phyloP scores from a whole-genome alignment of 768 basidiomycete genomes.

The Melanogaster broomeanus region DNA sequence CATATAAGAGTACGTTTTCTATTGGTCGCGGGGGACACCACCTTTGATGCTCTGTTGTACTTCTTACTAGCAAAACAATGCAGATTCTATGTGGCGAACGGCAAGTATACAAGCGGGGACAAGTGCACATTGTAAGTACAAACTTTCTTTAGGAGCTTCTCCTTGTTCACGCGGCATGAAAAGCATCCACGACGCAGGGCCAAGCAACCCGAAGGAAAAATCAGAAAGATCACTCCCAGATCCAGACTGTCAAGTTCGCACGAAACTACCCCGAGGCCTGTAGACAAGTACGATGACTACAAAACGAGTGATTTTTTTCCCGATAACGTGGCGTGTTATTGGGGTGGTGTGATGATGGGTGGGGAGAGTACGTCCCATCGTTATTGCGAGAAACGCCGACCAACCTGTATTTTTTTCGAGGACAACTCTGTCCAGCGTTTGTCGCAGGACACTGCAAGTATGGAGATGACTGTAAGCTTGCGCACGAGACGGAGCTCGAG shows the following conservation, averaged over 20 bases:
- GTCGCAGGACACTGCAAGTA: slow-evolving; percentile 23
- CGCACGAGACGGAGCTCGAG: slow-evolving; percentile 25
- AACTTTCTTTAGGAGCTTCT: not conserved
- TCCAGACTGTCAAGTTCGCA: slow-evolving; percentile 1
- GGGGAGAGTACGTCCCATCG: slow-evolving; percentile 28
- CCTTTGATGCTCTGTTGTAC: not conserved
- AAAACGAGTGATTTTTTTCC: slow-evolving; percentile 54
- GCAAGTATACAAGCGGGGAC: slow-evolving; percentile 52
- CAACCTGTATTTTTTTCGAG: slow-evolving; percentile 12
- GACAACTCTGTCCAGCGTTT: slow-evolving; percentile 27
- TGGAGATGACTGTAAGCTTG: no score
- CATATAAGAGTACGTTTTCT: slow-evolving; percentile 29
- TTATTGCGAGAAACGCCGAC: not conserved
- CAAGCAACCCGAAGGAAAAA: no score
- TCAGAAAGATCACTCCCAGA: not conserved
- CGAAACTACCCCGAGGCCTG: slow-evolving; percentile 29
- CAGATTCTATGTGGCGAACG: slow-evolving; percentile 50
- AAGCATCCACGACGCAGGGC: slow-evolving; percentile 48
- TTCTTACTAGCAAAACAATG: slow-evolving; percentile 59
- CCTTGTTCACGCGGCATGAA: not conserved
- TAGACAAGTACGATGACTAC: slow-evolving; percentile 35
- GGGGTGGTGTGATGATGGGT: slow-evolving; percentile 71
- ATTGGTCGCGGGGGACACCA: not conserved
- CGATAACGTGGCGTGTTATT: slow-evolving; percentile 75
- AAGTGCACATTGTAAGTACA: slow-evolving; percentile 59